Percentiles rank a stretch among this genome's conserved stretches.
phyloP scores from a whole-genome alignment of 192 early-diverging fungal genomes.

The Backusella sp. region DNA sequence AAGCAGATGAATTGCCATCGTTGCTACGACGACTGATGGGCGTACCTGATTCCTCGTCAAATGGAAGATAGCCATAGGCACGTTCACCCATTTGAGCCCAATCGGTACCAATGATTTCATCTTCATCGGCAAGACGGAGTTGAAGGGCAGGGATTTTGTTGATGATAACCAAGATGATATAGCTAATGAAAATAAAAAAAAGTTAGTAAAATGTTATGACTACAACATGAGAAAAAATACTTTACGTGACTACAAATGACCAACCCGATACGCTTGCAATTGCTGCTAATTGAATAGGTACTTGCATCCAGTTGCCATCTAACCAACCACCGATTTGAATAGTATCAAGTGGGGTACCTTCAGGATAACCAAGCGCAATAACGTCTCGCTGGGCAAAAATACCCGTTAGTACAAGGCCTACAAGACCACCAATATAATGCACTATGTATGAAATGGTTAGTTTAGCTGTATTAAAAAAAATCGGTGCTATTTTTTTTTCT shows the following conservation, averaged over 20 bases:
- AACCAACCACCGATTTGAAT: conserved; percentile 73
- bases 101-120: conserved; percentile 74
- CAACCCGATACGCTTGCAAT: conserved; percentile 68
- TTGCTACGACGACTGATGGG: background rate
- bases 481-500: background rate
- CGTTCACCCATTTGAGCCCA: conserved; percentile 84
- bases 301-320: conserved; percentile 79
- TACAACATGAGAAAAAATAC: background rate
- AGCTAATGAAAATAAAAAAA: conserved; percentile 15
- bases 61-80: conserved; percentile 52
- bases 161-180: conserved; percentile 66
- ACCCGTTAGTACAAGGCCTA: conserved; percentile 84
- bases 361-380: conserved; percentile 59
- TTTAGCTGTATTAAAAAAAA: background rate
- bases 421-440: conserved; percentile 71
- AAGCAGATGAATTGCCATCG: background rate
- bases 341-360: conserved; percentile 38
- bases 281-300: conserved; percentile 75
- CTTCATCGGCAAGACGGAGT: conserved; percentile 75
- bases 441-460: conserved; percentile 23
- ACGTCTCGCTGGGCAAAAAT: conserved; percentile 78
- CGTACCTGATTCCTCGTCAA: conserved; percentile 18
- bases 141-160: conserved; percentile 72
- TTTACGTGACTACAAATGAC: conserved; percentile 70
- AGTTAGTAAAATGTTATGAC: background rate